A percentile compares a stretch with the other conserved stretches of the same genome.
Conservation (phyloP, 129 eudicot genomes). For the Flaveria ramosissima region DNA sequence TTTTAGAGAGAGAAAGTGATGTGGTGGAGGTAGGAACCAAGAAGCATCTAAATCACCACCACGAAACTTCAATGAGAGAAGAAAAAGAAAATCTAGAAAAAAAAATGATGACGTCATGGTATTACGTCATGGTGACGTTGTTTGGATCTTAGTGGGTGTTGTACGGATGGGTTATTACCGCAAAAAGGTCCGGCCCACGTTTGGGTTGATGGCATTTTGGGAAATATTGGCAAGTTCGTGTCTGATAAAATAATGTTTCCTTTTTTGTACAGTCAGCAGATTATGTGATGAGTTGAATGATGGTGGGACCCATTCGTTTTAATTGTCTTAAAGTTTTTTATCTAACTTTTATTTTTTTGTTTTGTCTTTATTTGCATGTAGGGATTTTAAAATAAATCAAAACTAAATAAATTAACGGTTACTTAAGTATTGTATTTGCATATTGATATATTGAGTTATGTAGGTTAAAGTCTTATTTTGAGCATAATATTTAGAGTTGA, state of each 20-base stretch:
- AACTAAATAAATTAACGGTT: neutral
- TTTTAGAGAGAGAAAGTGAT: neutral
- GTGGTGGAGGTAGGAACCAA: neutral
- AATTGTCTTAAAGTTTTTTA: neutral
- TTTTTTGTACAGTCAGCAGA: neutral
- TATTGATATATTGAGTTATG: too few species aligned
- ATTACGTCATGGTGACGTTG: neutral
- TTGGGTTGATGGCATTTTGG: slow-evolving; percentile 10
- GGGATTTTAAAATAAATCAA: neutral
- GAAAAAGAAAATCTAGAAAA: slow-evolving; percentile 19
- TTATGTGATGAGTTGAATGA: neutral
- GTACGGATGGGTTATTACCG: slow-evolving; percentile 6
- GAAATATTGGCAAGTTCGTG: neutral
- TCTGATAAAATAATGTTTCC: neutral
- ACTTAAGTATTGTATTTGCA: neutral
- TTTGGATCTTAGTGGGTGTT: neutral
- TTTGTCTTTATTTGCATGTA: neutral
- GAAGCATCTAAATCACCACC: slow-evolving; percentile 18
- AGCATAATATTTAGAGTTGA: too few species aligned
- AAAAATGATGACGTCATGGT: neutral
- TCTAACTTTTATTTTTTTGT: neutral
- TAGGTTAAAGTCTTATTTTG: too few species aligned
- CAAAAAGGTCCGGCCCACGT: neutral
- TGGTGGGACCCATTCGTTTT: neutral
- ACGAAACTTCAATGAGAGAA: slow-evolving; percentile 19